Evolutionary conservation across 306 rosid genomes (phyloP), one percentile per base, ranked within the genome.

Genomic region (Prunus davidiana): DNA sequence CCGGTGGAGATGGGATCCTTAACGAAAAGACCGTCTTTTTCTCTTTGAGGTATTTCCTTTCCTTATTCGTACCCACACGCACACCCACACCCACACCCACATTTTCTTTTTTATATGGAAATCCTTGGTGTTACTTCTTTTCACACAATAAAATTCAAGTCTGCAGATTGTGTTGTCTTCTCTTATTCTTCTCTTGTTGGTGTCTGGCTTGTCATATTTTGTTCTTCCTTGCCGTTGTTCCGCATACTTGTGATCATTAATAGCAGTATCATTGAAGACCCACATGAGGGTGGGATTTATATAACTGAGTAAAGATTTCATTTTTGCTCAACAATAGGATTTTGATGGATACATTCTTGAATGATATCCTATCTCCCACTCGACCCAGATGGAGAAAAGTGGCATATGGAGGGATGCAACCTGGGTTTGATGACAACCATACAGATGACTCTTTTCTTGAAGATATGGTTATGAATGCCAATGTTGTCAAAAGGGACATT

Each of bases 321-420:
- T 20, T n/a, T 67, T 20, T 62, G 20, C 67, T 30, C 41, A 15
- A 30, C 8, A 55, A 0, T 49, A 30, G 27, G 22, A 58, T 67
- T 69, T 41, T 28, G 75, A 92, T 90, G 98, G 89, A 86, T 80
- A 28, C 22, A 60, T 41, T 24, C 41, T 60, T 73, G 50, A 71
- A 34, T 27, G 86, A 74, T 20, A 77, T 49, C 78, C 82, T 82
- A 18, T 78, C 86, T 22, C 76, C 79, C 2, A 80, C 84, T 56
- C 84, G 22, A 34, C 74, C 88, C 64, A 89, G 67, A 80, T 94
- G 98, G 97, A 82, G 90, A 86, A 94, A 94, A 83, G 96, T 94
- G 60, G 98, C 97, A 13, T 94, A 91, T 58, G 97, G 98, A 38
- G 98, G 98, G 54, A 94, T 90, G 98, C 98, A 94, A 71, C 86